Evolutionary conservation across 192 early-diverging fungal genomes (phyloP).

Genomic region (Gonapodya prolifera): DNA sequence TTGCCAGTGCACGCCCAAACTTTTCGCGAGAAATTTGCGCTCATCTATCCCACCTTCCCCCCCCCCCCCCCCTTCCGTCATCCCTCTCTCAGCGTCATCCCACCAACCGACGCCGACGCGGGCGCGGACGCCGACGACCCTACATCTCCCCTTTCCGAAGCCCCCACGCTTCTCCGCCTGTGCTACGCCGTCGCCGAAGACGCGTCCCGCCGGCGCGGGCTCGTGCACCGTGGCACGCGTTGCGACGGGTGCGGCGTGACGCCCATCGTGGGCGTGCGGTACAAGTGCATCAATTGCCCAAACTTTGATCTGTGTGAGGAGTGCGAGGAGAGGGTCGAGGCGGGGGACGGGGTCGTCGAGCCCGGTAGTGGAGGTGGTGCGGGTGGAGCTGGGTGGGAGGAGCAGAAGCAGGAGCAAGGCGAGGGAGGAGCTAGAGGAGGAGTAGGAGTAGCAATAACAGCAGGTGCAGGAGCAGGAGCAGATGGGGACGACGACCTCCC

Average conservation of each 20-base stretch:
- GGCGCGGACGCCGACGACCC: no score
- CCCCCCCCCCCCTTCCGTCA: not conserved
- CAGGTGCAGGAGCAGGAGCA: no score
- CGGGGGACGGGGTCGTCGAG: not conserved
- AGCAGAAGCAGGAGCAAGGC: no score
- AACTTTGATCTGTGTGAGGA: slow-evolving; percentile 85
- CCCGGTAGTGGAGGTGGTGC: no score
- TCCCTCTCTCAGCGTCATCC: not conserved
- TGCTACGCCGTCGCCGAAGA: not conserved
- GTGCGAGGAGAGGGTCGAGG: slow-evolving; percentile 50
- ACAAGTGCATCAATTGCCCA: slow-evolving; percentile 88
- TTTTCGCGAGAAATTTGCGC: not conserved
- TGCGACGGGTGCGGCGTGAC: slow-evolving; percentile 80
- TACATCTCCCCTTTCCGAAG: no score
- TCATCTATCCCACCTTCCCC: not conserved
- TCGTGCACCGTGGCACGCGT: slow-evolving; percentile 67
- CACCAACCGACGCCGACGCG: no score
- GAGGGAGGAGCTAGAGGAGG: no score
- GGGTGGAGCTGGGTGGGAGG: no score
- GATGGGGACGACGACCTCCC: slow-evolving; percentile 9
- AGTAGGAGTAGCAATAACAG: no score
- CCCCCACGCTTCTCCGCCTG: not conserved
- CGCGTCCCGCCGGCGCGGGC: not conserved
- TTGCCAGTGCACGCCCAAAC: not conserved
- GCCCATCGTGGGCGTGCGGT: slow-evolving; percentile 82